A percentile compares a stretch with the other conserved stretches of the same genome.
Evolutionary conservation across 805 yeast genomes (phyloP).

Genomic region (Kodamaea neixiangensis): DNA sequence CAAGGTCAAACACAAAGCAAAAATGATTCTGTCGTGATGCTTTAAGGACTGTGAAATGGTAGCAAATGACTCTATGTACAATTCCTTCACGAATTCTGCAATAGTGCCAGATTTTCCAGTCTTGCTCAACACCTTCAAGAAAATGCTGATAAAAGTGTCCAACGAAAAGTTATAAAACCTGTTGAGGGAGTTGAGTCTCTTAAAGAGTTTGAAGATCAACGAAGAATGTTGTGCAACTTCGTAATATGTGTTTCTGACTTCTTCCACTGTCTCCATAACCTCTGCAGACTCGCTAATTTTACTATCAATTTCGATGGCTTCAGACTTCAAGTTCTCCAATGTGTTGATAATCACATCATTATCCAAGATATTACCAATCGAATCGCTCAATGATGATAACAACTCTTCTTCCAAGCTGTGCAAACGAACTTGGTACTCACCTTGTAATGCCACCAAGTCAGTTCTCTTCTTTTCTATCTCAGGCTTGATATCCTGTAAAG

Average conservation of each 20-base stretch:
- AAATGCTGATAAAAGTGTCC: conserved; percentile 25
- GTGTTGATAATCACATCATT: conserved; percentile 59
- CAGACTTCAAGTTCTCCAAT: conserved; percentile 65
- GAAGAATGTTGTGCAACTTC: conserved; percentile 61
- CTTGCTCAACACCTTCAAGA: conserved; percentile 18
- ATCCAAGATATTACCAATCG: conserved; percentile 67
- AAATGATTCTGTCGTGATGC: conserved; percentile 43
- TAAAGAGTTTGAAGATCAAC: conserved; percentile 48
- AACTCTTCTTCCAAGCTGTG: conserved; percentile 59
- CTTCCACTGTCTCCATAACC: conserved; percentile 57
- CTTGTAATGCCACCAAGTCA: conserved; percentile 54
- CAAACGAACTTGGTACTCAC: conserved; percentile 59
- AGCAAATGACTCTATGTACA: conserved; percentile 52
- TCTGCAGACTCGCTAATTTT: conserved; percentile 56
- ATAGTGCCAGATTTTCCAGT: conserved; percentile 11
- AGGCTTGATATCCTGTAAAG: conserved; percentile 60
- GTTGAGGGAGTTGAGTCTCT: conserved; percentile 37
- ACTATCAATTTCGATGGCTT: conserved; percentile 53
- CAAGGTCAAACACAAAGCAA: conserved; percentile 43
- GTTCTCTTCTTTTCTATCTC: conserved; percentile 61
- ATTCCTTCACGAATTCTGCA: conserved; percentile 27
- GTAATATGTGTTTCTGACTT: conserved; percentile 46
- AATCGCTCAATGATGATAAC: conserved; percentile 54
- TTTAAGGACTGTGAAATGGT: conserved; percentile 49
- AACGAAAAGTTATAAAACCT: conserved; percentile 62